Conservation (phyloP, 2,329 filamentous ascomycete genomes). For the Xylariaceae sp. region DNA sequence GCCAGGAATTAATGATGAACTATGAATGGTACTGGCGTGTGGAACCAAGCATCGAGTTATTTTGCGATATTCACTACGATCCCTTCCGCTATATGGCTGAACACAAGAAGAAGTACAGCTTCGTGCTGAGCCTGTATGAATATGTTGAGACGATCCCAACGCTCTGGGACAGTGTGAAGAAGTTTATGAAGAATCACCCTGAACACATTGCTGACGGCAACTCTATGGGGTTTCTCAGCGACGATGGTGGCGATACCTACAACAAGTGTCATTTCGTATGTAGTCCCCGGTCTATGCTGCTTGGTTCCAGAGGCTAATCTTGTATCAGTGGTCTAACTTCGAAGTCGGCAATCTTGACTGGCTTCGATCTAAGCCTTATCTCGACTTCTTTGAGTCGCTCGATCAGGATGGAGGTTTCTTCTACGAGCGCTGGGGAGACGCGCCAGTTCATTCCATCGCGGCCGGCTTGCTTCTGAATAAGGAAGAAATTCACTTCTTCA, state of each 20-base stretch:
- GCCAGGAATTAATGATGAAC: conserved; percentile 84
- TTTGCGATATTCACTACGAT: conserved; percentile 92
- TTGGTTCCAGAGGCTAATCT: conserved; percentile 26
- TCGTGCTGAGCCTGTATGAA: conserved; percentile 91
- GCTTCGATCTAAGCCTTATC: conserved; percentile 82
- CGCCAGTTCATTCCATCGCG: conserved; percentile 96
- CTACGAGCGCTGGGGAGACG: conserved; percentile 98
- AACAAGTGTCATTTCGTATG: conserved; percentile 96
- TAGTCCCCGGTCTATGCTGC: conserved; percentile 19
- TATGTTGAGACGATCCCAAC: conserved; percentile 95
- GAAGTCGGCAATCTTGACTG: conserved; percentile 92
- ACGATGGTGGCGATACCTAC: conserved; percentile 86
- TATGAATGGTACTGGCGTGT: conserved; percentile 99
- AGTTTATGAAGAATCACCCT: conserved; percentile 85
- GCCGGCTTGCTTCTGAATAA: conserved; percentile 82
- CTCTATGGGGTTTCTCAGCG: conserved; percentile 84
- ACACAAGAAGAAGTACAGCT: conserved; percentile 96
- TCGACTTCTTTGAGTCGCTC: conserved; percentile 83
- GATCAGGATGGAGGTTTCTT: conserved; percentile 95
- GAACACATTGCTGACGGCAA: conserved; percentile 82
- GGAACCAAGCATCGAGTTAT: conserved; percentile 93
- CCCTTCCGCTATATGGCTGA: conserved; percentile 96
- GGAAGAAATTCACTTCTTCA: conserved; percentile 96
- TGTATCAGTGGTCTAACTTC: conserved; percentile 88
- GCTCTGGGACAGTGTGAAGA: conserved; percentile 91